Evolutionary conservation across 2,329 filamentous ascomycete species (phyloP), one percentile per base, ranked within the genome.

Genomic region (Thermomyces lanuginosus): DNA sequence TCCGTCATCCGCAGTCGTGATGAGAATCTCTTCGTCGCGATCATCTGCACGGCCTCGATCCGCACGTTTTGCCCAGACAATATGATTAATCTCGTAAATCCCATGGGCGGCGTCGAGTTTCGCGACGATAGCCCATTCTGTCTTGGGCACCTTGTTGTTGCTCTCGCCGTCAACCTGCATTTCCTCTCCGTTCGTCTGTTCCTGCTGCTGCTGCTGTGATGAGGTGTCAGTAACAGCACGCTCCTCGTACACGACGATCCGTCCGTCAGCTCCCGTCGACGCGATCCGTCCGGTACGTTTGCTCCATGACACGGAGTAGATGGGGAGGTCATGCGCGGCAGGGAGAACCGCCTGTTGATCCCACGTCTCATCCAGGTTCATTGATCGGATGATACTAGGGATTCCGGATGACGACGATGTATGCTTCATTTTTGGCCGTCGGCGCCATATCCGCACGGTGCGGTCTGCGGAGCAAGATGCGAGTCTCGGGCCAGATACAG

Each of bases 1-100:
- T 0, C 89, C 89, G 53, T 95, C 84, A 48, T 98, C 89, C 0
- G 86, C 89, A 1, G 84, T 92, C 9, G 78, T 89, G 11, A 95
- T 61, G 24, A 98, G 61, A 48, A 93, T 76, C 55, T 95, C 86
- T 42, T 92, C 81, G 3, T 16, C 19, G 11, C 9, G 28, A 52
- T 63, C 35, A 55, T 61, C 45, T 64, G 64, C 1, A 59, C 74
- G 26, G 63, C 36, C 39, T 21, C 45, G 62, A 48, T 92, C 83
- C 31, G 71, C 77, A 31, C 84, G 65, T 40, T 66, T 69, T 38
- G 82, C 83, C 89, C 89, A 98, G 2, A 70, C 72, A 25, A 89
- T 67, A 51, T 93, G 83, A 44, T 98, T 98, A 36, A 95, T 66
- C 55, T 98, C 89, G 45, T 86, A 93, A 2, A 91, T 80, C 1